Conservation (phyloP, 352 stramenopile species). For the Phytopythium helicoides region DNA sequence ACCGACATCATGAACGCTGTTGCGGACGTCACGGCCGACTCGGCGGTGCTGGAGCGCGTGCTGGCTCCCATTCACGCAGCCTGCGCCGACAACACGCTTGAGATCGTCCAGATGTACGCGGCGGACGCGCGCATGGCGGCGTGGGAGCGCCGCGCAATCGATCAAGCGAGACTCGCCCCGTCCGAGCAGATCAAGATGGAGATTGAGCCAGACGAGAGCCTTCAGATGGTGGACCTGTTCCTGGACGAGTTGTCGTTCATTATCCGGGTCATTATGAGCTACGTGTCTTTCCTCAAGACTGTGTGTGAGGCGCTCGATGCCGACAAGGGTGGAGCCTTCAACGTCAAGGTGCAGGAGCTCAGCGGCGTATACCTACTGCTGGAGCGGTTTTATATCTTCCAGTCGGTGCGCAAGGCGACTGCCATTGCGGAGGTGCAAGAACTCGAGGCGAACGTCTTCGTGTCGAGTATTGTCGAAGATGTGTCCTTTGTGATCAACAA, state of each 20-base stretch:
- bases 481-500: constrained; percentile 87
- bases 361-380: constrained; percentile 79
- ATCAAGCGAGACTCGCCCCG: constrained; percentile 44
- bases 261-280: constrained; percentile 69
- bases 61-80: constrained; percentile 61
- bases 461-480: constrained; percentile 82
- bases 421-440: constrained; percentile 78
- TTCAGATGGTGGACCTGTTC: constrained; percentile 86
- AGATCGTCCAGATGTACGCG: constrained; percentile 76
- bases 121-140: constrained; percentile 68
- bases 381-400: constrained; percentile 84
- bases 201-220: constrained; percentile 73
- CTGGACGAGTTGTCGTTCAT: constrained; percentile 80
- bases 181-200: constrained; percentile 16
- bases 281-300: constrained; percentile 50
- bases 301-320: constrained; percentile 50
- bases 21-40: constrained; percentile 49
- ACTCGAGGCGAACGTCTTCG: constrained; percentile 61
- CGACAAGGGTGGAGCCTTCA: constrained; percentile 29
- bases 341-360: constrained; percentile 68
- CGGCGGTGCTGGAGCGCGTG: constrained; percentile 34
- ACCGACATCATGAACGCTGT: constrained; percentile 82
- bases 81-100: constrained; percentile 45
- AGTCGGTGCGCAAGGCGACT: constrained; percentile 82
- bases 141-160: constrained; percentile 71